phyloP scores from a whole-genome alignment of 352 stramenopile species.

The Lagenidium giganteum region DNA sequence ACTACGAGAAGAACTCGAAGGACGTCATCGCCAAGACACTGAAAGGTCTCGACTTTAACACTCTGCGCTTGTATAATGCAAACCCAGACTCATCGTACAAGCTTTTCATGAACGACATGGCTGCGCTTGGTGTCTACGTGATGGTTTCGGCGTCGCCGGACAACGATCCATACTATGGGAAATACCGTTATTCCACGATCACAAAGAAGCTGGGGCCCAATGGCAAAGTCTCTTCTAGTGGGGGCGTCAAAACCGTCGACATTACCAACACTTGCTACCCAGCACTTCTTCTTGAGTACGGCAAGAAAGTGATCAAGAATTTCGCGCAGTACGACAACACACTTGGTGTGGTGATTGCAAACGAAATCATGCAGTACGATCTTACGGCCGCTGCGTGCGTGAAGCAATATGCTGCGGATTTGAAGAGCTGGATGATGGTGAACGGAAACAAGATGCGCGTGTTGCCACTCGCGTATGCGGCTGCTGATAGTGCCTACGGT shows the following conservation, averaged over 20 bases:
- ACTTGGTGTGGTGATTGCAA: constrained; percentile 73
- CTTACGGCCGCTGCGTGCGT: constrained; percentile 73
- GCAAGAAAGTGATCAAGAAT: constrained; percentile 82
- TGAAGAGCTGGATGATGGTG: constrained; percentile 86
- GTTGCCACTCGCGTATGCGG: constrained; percentile 74
- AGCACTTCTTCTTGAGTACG: constrained; percentile 78
- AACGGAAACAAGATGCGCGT: constrained; percentile 83
- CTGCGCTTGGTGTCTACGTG: constrained; percentile 68
- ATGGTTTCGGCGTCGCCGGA: constrained; percentile 74
- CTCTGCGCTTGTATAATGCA: constrained; percentile 83
- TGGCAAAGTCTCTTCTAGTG: no score
- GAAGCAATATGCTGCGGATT: constrained; percentile 75
- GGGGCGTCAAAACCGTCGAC: constrained; percentile 49
- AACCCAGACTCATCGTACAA: constrained; percentile 80
- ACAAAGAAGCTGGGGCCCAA: constrained; percentile 20
- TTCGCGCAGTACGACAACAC: constrained; percentile 88
- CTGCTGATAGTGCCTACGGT: constrained; percentile 77
- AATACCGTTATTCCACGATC: constrained; percentile 70
- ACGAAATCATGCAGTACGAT: constrained; percentile 86
- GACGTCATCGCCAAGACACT: constrained; percentile 57
- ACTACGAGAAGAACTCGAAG: constrained; percentile 85
- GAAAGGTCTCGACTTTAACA: constrained; percentile 77
- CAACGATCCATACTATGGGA: constrained; percentile 81
- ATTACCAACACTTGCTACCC: constrained; percentile 82
- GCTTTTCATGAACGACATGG: constrained; percentile 86